Evolutionary conservation across 2,329 filamentous ascomycete species (phyloP), one percentile per base, ranked within the genome.

Genomic region (Trichoderma lentiforme): DNA sequence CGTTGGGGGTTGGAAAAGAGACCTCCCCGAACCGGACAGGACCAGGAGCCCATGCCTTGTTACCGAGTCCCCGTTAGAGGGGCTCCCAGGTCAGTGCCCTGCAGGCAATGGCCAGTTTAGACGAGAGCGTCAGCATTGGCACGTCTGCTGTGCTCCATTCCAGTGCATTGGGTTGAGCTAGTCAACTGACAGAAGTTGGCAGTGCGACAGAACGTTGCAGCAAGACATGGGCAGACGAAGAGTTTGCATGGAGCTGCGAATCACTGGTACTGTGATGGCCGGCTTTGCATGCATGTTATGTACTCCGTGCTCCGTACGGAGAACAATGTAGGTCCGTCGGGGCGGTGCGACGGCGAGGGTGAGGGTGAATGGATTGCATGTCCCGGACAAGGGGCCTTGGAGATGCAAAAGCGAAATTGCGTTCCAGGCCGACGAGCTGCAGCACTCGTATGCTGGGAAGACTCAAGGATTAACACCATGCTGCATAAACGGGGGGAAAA

Each of bases 341-440:
- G 53, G 66, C 66, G 56, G 66, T 65, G 63, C 63, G 63, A 56
- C 66, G 66, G 56, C 36, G 66, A 60, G 53, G 56, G 36, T 47
- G 34, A 43, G 39, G 36, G 39, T 43, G 39, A 43, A 61, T 61
- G 56, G 66, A 26, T 24, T 43, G 18, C 28, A 60, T 60, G 66
- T 69, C 24, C 66, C 66, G 66, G 36, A 26, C 66, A 69, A 32
- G 66, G 66, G 66, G 32, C 64, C 51, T 43, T 14, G 39, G 18
- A 60, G 56, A 61, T n/a, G 66, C 56, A 47, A 69, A 69, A 69
- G 66, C 66, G 66, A 69, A 28, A 69, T 69, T 69, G 56, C 66
- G 53, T 32, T 61, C 66, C 56, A 60, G 53, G 26, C 18, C 51
- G 26, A 67, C 51, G 32, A 56, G 47, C 14, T 56, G 24, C 65